Base-by-base conservation (phyloP, 2,329 filamentous ascomycete genomes). In the Periconia sp. region DNA sequence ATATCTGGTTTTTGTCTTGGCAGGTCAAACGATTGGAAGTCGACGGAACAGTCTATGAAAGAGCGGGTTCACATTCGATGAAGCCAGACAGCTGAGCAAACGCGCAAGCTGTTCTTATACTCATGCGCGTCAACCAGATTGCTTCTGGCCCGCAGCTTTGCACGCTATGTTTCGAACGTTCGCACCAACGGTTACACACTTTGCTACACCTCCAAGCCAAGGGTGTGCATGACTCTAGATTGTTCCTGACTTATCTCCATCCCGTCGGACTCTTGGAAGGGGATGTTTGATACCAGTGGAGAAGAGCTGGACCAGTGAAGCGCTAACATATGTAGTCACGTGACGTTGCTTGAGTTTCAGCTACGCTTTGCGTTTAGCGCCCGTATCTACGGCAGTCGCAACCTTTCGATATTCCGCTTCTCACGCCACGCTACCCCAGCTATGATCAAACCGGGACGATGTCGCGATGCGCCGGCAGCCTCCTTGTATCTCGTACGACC, bases 111-210 rank as follows among this genome's bases (percentile, higher is more conserved):
- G 17, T 10, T 10, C 21, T 36, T 19, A 36, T 34, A 22, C 35
- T 33, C 23, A 31, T 35, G 29, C 26, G 41, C 49, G 25, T 46
- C 46, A 50, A 26, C 28, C 35, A 34, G 28, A 41, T 38, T 43
- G 32, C 13, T 25, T 32, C 22, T 46, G n/a, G n/a, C n/a, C 25
- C 32, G 35, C 44, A 35, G n/a, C 41, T n/a, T 55, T 42, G 49
- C 51, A 47, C 54, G 34, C 39, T 38, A 29, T 36, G 54, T 57
- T 57, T 57, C 54, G 49, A 47, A 43, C 22, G 38, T 48, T 36
- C 41, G 43, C 36, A 36, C 46, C 26, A 35, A 48, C 29, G 25
- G 52, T 56, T 56, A 50, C 52, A 50, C 29, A 24, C 21, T 28
- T 35, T 37, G 41, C 28, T 18, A 40, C 36, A 33, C 31, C 10